Base-by-base conservation (phyloP, 2,329 filamentous ascomycete species). In the Samsoniella hepiali region DNA sequence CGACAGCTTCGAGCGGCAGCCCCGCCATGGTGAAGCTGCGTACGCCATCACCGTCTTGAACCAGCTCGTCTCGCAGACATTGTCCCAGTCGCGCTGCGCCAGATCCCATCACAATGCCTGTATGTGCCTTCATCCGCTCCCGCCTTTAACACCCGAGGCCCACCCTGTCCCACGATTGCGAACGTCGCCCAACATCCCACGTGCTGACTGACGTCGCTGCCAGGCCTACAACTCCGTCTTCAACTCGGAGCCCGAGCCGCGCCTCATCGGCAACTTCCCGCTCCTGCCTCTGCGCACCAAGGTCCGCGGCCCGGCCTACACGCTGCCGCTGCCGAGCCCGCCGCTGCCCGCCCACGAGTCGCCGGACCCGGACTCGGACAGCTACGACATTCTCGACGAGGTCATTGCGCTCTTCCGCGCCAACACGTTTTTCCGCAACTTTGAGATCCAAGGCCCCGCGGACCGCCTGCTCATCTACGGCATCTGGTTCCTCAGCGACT, bases 381-480 rank as follows among this genome's bases (percentile, higher is more conserved):
- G 90, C 72, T 98, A 98, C 83, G 95, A 99, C 81, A 91, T 95
- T 66, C 85, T 98, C 62, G 95, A 99, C 79, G 95, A 99, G 82
- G 88, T 96, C 58, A 85, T 99, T 62, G 85, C 89, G 13, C 86
- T 98, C 57, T 99, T 98, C 84, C 91, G 95, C 68, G 94, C 95
- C 72, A 98, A 99, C 82, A 97, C 94, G 65, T 94, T 99, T 79
- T 99, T 98, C 84, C 91, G 95, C 72, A 99, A 98, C 84, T 99
- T 99, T 72, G 95, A 98, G 83, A 96, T 98, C 81, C 94, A 97
- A 79, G 95, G 95, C 15, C 91, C 92, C 32, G 94, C 95, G 64
- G 95, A 99, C 79, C 86, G 95, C 47, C 87, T 98, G 72, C 84
- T 99, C 69, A 93, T 98, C 73, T 99, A 99, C 80, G 94, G 94